Evolutionary conservation across 768 basidiomycete genomes (phyloP).

Genomic region (Boletellus sp.): DNA sequence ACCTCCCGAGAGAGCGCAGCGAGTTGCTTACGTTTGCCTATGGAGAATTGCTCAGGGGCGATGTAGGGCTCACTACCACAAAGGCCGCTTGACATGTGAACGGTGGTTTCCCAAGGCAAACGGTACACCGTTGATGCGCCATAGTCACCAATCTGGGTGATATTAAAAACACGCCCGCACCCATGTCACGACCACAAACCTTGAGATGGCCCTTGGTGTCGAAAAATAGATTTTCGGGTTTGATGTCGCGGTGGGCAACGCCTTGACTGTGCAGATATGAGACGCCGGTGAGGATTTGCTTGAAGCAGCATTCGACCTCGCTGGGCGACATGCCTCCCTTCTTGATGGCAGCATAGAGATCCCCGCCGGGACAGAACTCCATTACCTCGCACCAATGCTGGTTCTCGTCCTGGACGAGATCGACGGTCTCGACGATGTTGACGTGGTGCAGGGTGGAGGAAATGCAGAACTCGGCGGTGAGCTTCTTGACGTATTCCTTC

Average conservation of each 20-base stretch:
- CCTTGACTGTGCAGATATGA: conserved; percentile 93
- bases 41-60: conserved; percentile 95
- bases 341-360: conserved; percentile 98
- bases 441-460: conserved; percentile 91
- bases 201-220: conserved; percentile 90
- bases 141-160: conserved; percentile 87
- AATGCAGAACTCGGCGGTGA: conserved; percentile 98
- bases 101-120: conserved; percentile 95
- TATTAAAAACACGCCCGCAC: conserved; percentile 6
- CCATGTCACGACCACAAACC: conserved; percentile 44
- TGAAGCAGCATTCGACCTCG: conserved; percentile 97
- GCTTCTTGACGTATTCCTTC: conserved; percentile 99
- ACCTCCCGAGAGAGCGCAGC: conserved; percentile 32
- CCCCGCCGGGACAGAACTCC: conserved; percentile 98
- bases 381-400: conserved; percentile 99
- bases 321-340: conserved; percentile 88
- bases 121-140: conserved; percentile 99
- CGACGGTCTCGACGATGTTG: conserved; percentile 97
- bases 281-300: conserved; percentile 88
- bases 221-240: conserved; percentile 96
- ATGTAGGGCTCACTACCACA: conserved; percentile 99
- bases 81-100: conserved; percentile 95
- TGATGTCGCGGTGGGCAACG: conserved; percentile 96
- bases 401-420: conserved; percentile 96
- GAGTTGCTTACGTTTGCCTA: conserved; percentile 84